Percentiles rank a stretch among this genome's conserved stretches.
Evolutionary conservation across 345 rosid species (phyloP).

Genomic region (Jatropha curcas): DNA sequence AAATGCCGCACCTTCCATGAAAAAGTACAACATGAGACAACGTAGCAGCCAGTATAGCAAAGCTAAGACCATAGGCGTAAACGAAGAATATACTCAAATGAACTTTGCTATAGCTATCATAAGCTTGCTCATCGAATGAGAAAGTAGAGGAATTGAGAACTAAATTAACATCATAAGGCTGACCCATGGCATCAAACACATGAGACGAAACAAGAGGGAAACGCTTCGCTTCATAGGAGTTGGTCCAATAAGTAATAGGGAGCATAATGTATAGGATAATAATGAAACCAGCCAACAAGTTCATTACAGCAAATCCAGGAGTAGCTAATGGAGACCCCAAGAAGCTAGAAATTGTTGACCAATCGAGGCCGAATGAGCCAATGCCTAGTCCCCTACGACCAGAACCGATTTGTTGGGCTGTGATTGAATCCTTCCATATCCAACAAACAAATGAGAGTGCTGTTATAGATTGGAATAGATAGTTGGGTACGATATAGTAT

Average conservation of each 20-base stretch:
- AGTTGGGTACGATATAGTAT: slow-evolving; percentile 50
- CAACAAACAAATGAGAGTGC: slow-evolving; percentile 48
- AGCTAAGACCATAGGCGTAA: slow-evolving; percentile 41
- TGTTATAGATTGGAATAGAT: slow-evolving; percentile 41
- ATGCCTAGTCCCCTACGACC: slow-evolving; percentile 45
- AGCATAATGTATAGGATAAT: slow-evolving; percentile 22
- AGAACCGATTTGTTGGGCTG: slow-evolving; percentile 47
- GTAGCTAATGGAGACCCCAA: slow-evolving; percentile 42
- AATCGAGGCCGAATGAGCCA: slow-evolving; percentile 44
- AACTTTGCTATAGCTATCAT: slow-evolving; percentile 43
- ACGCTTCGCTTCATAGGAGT: slow-evolving; percentile 44
- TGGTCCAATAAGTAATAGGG: slow-evolving; percentile 26
- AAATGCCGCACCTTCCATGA: slow-evolving; percentile 37
- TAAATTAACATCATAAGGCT: slow-evolving; percentile 30
- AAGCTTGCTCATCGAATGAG: slow-evolving; percentile 31
- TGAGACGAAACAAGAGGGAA: slow-evolving; percentile 47
- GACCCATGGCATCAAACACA: slow-evolving; percentile 37
- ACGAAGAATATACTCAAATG: slow-evolving; percentile 42
- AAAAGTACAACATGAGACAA: slow-evolving; percentile 45
- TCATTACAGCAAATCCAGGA: slow-evolving; percentile 24
- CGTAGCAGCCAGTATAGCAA: slow-evolving; percentile 37
- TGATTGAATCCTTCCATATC: slow-evolving; percentile 46
- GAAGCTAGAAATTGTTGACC: slow-evolving; percentile 43
- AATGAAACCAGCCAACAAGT: slow-evolving; percentile 7
- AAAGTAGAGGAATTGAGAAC: slow-evolving; percentile 35